phyloP scores from a whole-genome alignment of 148 eudicot genomes.

The Heliamphora exappendiculata region DNA sequence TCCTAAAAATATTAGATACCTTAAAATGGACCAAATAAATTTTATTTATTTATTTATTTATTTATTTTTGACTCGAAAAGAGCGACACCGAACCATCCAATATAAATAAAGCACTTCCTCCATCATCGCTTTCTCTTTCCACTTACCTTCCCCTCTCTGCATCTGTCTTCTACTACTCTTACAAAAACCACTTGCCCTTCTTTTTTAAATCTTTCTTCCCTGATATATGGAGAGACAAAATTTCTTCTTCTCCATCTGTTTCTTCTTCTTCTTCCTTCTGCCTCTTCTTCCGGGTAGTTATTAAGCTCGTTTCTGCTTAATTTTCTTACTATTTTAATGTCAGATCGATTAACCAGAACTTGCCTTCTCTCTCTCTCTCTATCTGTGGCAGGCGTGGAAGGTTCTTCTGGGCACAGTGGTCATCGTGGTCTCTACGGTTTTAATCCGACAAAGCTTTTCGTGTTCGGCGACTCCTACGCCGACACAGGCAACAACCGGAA shows the following conservation, averaged over 20 bases:
- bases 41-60: no score
- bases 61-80: no score
- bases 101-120: no score
- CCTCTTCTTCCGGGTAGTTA: not conserved
- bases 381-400: not conserved
- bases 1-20: no score
- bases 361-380: not conserved
- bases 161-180: not conserved
- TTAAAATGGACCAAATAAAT: no score
- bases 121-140: not conserved
- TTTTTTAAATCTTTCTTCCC: not conserved
- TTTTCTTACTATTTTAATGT: no score
- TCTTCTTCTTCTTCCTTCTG: not conserved
- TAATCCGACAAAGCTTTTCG: slow-evolving; percentile 46
- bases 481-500: slow-evolving; percentile 61
- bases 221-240: not conserved
- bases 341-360: no score
- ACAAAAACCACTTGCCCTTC: not conserved
- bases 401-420: not conserved
- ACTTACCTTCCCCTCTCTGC: not conserved
- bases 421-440: slow-evolving; percentile 3
- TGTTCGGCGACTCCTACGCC: slow-evolving; percentile 88
- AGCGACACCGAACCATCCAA: no score
- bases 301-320: not conserved
- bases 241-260: not conserved